Evolutionary conservation across 208 protist species (phyloP), one percentile per base, ranked within the genome.

Genomic region (Wallacemonas sp.): DNA sequence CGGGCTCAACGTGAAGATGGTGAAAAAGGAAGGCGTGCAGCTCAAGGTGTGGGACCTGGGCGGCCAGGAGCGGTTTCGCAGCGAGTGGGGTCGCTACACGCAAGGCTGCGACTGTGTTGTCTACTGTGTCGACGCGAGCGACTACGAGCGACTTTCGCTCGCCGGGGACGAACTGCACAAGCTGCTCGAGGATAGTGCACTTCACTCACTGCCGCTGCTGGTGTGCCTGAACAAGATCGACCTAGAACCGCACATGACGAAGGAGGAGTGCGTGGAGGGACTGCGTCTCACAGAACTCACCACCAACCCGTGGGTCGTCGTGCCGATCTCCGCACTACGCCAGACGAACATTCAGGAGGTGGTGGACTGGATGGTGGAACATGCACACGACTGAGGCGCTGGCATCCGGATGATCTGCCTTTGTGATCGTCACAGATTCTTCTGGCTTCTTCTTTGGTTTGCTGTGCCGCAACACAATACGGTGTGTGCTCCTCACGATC

Each of bases 191-290:
- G 76, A 91, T 50, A 65, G 46, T 21, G 46, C 65, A 26, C 68
- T 92, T 12, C 53, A 83, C 38, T 69, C 75, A 1, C 79, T 90
- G 21, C 87, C 85, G 0, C 53, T 94, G 24, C 63, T 93, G 5
- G 48, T 96, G 37, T 83, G 87, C 57, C 68, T 93, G n/a, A 96
- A 92, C 57, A 95, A 94, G 62, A 91, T 88, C 72, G 90, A 93
- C 63, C 33, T 92, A 0, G 81, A 94, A 26, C 85, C 78, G 8
- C 84, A 86, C 75, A 92, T 90, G 71, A 80, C 66, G 46, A 92
- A 90, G 45, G 81, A 86, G 55, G 85, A 92, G 63, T 82, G 73
- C 58, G 78, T 94, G 34, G 69, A 88, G 63, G 61, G 85, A 42
- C 68, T 92, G 26, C 78, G 81, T 41, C 68, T 93, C 46, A 69